phyloP scores from a whole-genome alignment of 129 eudicot species.

The Solidago caesia region DNA sequence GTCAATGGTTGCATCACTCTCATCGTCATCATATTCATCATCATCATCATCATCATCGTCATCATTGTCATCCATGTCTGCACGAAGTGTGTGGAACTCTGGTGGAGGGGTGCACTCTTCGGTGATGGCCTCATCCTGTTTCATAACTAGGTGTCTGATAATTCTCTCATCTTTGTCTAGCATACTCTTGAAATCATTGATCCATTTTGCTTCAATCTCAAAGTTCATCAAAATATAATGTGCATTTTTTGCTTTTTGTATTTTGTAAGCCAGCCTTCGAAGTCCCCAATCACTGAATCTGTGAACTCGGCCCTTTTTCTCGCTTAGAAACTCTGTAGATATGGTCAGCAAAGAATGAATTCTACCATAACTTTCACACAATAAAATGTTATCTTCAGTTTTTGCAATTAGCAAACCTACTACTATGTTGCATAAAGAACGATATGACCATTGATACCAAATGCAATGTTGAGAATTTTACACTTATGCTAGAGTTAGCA shows the following conservation, averaged over 20 bases:
- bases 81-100: conserved; percentile 62
- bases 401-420: neutral
- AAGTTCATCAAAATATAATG: conserved; percentile 91
- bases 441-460: neutral
- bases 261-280: conserved; percentile 79
- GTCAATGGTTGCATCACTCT: conserved; percentile 22
- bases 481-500: neutral
- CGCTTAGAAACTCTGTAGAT: conserved; percentile 64
- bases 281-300: conserved; percentile 98
- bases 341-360: neutral
- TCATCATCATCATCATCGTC: conserved; percentile 57
- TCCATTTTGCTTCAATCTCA: conserved; percentile 79
- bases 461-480: neutral
- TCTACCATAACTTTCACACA: neutral
- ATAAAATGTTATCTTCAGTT: neutral
- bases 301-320: conserved; percentile 88
- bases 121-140: conserved; percentile 73
- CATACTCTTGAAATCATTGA: conserved; percentile 79
- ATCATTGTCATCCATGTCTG: conserved; percentile 53
- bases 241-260: conserved; percentile 73
- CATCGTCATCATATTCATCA: conserved; percentile 42
- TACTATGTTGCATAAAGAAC: neutral
- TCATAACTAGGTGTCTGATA: conserved; percentile 93
- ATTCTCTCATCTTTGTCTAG: conserved; percentile 87
- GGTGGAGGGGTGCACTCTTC: conserved; percentile 91